Conservation (phyloP, 1,139 yeast species). For the Debaryomyces subglobosus region DNA sequence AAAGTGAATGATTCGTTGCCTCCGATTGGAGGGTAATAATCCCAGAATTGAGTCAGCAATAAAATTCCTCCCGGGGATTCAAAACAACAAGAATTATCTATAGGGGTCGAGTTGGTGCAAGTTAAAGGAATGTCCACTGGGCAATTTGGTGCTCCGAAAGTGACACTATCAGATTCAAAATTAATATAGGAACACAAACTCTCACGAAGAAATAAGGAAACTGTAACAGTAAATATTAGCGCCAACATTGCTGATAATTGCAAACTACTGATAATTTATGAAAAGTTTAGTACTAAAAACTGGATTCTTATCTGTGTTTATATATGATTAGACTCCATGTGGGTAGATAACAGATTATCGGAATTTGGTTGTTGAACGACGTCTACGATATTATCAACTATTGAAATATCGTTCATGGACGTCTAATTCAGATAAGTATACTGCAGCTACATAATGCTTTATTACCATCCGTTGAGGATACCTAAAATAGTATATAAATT, state of each 20-base stretch:
- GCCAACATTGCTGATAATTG: neutral
- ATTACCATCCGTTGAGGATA: conserved; percentile 42
- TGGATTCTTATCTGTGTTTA: neutral
- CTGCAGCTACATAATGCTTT: neutral
- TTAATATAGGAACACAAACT: neutral
- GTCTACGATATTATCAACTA: neutral
- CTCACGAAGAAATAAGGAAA: neutral
- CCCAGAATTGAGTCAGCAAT: conserved; percentile 93
- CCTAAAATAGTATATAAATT: conserved; percentile 29
- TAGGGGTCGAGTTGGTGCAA: conserved; percentile 44
- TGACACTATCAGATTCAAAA: neutral
- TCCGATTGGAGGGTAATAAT: conserved; percentile 59
- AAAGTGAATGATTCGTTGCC: conserved; percentile 70
- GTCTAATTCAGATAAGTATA: neutral
- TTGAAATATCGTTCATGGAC: neutral
- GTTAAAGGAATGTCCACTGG: conserved; percentile 66
- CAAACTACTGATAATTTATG: too few relatives aligned
- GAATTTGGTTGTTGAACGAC: conserved; percentile 9
- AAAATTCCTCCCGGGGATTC: conserved; percentile 88
- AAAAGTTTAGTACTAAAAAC: neutral
- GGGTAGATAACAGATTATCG: neutral
- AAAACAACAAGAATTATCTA: conserved; percentile 70
- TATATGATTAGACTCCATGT: conserved; percentile 3
- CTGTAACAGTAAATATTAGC: neutral
- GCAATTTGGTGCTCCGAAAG: conserved; percentile 33